Conservation (phyloP, 2,329 filamentous ascomycete genomes). For the Apiospora rasikravindrae region DNA sequence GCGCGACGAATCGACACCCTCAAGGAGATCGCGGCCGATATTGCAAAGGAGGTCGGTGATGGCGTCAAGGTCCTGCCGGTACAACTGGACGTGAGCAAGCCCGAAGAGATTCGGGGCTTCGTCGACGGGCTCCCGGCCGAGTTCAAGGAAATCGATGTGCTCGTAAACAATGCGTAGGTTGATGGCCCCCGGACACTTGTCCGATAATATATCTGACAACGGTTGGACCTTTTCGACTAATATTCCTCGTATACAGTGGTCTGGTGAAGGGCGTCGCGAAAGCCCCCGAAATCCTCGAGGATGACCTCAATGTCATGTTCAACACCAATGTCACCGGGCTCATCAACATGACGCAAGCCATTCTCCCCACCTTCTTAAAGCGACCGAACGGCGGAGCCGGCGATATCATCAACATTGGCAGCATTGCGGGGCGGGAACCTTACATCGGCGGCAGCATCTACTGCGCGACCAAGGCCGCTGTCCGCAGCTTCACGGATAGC, state of each 20-base stretch:
- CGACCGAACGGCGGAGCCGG: conserved; percentile 77
- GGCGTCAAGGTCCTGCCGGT: conserved; percentile 84
- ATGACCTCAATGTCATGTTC: conserved; percentile 88
- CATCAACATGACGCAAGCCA: conserved; percentile 94
- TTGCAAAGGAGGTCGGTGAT: conserved; percentile 74
- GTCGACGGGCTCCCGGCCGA: conserved; percentile 77
- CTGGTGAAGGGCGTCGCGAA: conserved; percentile 87
- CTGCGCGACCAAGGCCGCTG: conserved; percentile 79
- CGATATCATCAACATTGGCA: conserved; percentile 92
- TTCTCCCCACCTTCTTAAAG: conserved; percentile 81
- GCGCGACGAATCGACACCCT: conserved; percentile 84
- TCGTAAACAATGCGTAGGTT: conserved; percentile 94
- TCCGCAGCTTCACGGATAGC: conserved; percentile 74
- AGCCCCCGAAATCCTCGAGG: conserved; percentile 80
- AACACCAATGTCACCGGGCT: conserved; percentile 92
- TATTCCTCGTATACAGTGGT: conserved; percentile 58
- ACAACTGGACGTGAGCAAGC: conserved; percentile 85
- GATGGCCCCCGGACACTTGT: not conserved
- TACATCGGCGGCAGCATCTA: conserved; percentile 79
- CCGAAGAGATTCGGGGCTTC: conserved; percentile 75
- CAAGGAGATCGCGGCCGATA: conserved; percentile 76
- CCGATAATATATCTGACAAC: not conserved
- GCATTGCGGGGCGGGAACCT: conserved; percentile 63
- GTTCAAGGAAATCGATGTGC: conserved; percentile 82
- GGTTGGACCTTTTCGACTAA: not conserved